Evolutionary conservation across 2,329 filamentous ascomycete species (phyloP).

Genomic region (Metarhizium guizhouense): DNA sequence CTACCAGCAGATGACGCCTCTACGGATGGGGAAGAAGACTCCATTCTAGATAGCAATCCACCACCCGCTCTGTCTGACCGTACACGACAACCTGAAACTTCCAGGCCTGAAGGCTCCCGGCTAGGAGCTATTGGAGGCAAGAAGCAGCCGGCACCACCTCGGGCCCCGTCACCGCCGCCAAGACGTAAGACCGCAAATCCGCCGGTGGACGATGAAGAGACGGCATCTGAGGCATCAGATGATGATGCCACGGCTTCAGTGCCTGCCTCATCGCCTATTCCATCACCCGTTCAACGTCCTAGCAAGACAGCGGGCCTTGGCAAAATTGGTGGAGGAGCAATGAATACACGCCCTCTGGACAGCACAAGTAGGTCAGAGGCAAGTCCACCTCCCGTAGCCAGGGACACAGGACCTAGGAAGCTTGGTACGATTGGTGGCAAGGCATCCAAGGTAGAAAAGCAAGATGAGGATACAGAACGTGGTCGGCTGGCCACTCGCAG

Average conservation of each 20-base stretch:
- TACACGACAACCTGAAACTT: constrained; percentile 11
- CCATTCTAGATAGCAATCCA: constrained; percentile 12
- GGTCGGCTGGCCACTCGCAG: constrained; percentile 12
- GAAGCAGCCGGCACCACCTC: constrained; percentile 17
- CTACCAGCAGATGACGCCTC: constrained; percentile 17
- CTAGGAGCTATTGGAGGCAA: constrained; percentile 29
- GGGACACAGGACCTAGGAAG: constrained; percentile 12
- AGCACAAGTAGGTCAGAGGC: background rate
- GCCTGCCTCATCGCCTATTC: constrained; percentile 12
- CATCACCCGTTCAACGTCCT: constrained; percentile 13
- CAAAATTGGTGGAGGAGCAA: constrained; percentile 29
- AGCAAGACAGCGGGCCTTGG: constrained; percentile 27
- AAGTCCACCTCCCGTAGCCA: background rate
- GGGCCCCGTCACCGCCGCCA: constrained; percentile 10
- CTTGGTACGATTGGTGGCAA: constrained; percentile 24
- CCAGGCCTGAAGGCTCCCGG: constrained; percentile 13
- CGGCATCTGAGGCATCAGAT: constrained; percentile 33
- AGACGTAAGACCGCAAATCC: constrained; percentile 3
- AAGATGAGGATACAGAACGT: constrained; percentile 9
- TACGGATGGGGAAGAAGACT: constrained; percentile 24
- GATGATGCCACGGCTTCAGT: constrained; percentile 18
- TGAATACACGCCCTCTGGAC: constrained; percentile 11
- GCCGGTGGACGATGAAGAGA: constrained; percentile 26
- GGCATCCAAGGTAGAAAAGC: constrained; percentile 7
- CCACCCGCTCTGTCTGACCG: constrained; percentile 8